Percentiles rank a stretch among this genome's conserved stretches.
Evolutionary conservation across 73 alveolate species (phyloP).

Genomic region (Breviolum minutum): DNA sequence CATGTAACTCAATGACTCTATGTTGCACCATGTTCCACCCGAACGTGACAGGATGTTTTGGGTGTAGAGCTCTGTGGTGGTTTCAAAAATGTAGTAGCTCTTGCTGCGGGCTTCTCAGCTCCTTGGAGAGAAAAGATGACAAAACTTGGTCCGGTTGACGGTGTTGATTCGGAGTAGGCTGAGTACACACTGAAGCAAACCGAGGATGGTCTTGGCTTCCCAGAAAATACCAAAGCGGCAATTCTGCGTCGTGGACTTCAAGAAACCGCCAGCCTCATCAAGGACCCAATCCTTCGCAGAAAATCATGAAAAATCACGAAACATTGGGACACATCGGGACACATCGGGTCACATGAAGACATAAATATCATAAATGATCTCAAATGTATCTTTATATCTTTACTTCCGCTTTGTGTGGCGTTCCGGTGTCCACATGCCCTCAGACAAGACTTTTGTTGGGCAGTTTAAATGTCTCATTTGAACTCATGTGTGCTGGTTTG

Average conservation of each 20-base stretch:
- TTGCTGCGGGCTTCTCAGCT: constrained; percentile 81
- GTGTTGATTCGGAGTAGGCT: not conserved
- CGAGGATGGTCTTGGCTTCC: constrained; percentile 74
- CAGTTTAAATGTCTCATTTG: no score
- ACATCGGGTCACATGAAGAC: no score
- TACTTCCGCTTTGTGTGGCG: not conserved
- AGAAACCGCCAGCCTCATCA: constrained; percentile 44
- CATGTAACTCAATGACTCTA: no score
- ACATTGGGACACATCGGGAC: not conserved
- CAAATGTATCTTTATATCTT: not conserved
- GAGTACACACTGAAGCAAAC: not conserved
- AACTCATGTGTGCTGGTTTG: not conserved
- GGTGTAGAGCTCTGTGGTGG: constrained; percentile 94
- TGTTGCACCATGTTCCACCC: not conserved
- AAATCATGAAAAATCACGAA: not conserved
- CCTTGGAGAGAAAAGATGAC: not conserved
- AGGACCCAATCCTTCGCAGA: not conserved
- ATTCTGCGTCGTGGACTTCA: constrained; percentile 70
- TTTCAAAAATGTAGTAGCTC: constrained; percentile 88
- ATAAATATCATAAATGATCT: not conserved
- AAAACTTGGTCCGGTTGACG: not conserved
- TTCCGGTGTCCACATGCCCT: no score
- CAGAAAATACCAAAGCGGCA: constrained; percentile 76
- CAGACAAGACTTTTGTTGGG: no score
- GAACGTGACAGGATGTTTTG: not conserved